Conservation (phyloP, 768 basidiomycete genomes). For the Obba rivulosa region DNA sequence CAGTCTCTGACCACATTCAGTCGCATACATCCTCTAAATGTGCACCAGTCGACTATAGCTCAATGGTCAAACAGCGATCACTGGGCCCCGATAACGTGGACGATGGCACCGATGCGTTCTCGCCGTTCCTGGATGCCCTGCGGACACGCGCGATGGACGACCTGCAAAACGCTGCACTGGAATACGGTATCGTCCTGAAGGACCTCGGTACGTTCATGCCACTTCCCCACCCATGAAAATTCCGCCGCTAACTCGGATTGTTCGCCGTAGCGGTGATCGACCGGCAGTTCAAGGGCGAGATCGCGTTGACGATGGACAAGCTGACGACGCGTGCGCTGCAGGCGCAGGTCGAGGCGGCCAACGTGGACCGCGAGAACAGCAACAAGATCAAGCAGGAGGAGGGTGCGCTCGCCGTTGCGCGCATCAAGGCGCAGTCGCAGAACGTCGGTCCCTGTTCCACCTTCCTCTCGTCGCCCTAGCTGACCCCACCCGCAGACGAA, state of each 20-base stretch:
- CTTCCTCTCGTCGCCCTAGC: background rate
- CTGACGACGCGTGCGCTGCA: constrained; percentile 79
- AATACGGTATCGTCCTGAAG: constrained; percentile 80
- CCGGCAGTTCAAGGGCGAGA: constrained; percentile 85
- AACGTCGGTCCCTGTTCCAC: constrained; percentile 29
- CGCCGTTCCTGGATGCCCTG: constrained; percentile 78
- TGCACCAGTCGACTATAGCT: constrained; percentile 42
- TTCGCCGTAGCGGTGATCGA: constrained; percentile 68
- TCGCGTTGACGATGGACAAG: constrained; percentile 81
- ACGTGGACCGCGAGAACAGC: constrained; percentile 82
- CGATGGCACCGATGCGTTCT: constrained; percentile 62
- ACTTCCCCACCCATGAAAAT: background rate
- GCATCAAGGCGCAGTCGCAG: constrained; percentile 64
- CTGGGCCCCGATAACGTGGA: constrained; percentile 72
- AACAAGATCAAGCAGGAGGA: constrained; percentile 86
- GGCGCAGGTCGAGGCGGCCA: constrained; percentile 85
- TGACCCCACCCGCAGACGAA: constrained; percentile 38
- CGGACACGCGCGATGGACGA: constrained; percentile 85
- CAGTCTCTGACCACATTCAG: constrained; percentile 22
- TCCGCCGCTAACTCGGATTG: background rate
- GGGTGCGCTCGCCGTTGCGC: constrained; percentile 70
- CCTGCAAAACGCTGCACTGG: constrained; percentile 72
- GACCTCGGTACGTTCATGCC: constrained; percentile 53
- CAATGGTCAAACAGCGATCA: constrained; percentile 76
- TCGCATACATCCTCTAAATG: background rate